A percentile compares a stretch with the other conserved stretches of the same genome.
phyloP scores from a whole-genome alignment of 2,329 filamentous ascomycete species.

The Botryosphaeria agaves region DNA sequence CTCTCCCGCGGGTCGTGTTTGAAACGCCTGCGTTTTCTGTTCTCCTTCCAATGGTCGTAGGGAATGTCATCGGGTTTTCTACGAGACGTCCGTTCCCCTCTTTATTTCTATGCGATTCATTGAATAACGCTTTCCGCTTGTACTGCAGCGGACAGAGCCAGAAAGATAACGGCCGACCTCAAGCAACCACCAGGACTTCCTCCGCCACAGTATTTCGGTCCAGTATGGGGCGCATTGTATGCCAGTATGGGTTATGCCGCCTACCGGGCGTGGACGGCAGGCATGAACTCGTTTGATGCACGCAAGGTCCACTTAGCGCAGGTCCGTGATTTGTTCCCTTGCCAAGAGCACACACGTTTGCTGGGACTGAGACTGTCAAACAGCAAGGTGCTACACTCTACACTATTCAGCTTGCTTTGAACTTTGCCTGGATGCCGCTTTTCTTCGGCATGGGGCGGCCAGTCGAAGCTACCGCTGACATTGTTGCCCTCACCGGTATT shows the following conservation, averaged over 20 bases:
- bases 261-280: constrained; percentile 53
- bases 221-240: constrained; percentile 42
- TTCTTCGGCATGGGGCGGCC: constrained; percentile 71
- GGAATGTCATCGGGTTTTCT: constrained; percentile 54
- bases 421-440: constrained; percentile 79
- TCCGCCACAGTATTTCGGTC: constrained; percentile 39
- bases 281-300: constrained; percentile 39
- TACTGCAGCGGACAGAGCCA: neutral
- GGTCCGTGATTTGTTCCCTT: constrained; percentile 13
- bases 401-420: constrained; percentile 69
- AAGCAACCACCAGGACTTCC: constrained; percentile 46
- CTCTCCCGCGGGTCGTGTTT: constrained; percentile 55
- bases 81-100: constrained; percentile 38
- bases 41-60: constrained; percentile 56
- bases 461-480: constrained; percentile 56
- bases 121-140: neutral
- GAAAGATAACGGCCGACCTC: constrained; percentile 16
- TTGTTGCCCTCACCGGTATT: constrained; percentile 52
- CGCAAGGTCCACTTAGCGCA: constrained; percentile 41
- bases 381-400: constrained; percentile 59
- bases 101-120: neutral
- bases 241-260: constrained; percentile 75
- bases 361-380: constrained; percentile 1
- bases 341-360: neutral
- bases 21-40: constrained; percentile 55